Conservation (phyloP, 495 filamentous ascomycete species). For the Penicillium bovifimosum region DNA sequence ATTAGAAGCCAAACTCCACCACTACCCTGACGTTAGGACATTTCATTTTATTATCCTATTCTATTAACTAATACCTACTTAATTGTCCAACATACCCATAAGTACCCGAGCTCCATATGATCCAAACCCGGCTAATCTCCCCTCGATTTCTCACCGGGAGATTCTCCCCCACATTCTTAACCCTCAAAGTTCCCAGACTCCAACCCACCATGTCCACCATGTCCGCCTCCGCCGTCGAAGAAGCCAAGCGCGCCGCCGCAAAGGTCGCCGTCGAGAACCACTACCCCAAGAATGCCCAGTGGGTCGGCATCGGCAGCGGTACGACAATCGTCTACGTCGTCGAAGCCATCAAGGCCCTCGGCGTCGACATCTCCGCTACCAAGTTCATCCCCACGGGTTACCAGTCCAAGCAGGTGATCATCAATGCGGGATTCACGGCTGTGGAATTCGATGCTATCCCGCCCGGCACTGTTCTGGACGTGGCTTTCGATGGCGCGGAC, state of each 20-base stretch:
- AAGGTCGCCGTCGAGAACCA: slow-evolving; percentile 78
- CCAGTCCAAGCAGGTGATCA: slow-evolving; percentile 79
- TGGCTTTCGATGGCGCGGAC: slow-evolving; percentile 93
- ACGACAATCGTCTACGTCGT: slow-evolving; percentile 94
- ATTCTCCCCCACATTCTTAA: slow-evolving; percentile 8
- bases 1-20: background rate
- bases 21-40: background rate
- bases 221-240: slow-evolving; percentile 45
- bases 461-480: slow-evolving; percentile 57
- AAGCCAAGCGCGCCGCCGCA: slow-evolving; percentile 79
- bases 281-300: slow-evolving; percentile 64
- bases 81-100: background rate
- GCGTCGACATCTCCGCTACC: slow-evolving; percentile 54
- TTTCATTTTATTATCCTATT: background rate
- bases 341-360: slow-evolving; percentile 77
- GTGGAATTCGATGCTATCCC: slow-evolving; percentile 71
- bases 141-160: slow-evolving; percentile 9
- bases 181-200: slow-evolving; percentile 8
- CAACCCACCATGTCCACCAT: slow-evolving; percentile 32
- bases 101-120: slow-evolving; percentile 4
- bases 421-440: slow-evolving; percentile 66
- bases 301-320: slow-evolving; percentile 89
- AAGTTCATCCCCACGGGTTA: slow-evolving; percentile 88
- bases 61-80: no score
- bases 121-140: slow-evolving; percentile 12